A percentile compares a stretch with the other conserved stretches of the same genome.
Evolutionary conservation across 805 yeast genomes (phyloP).

Genomic region (Clavispora fructus): DNA sequence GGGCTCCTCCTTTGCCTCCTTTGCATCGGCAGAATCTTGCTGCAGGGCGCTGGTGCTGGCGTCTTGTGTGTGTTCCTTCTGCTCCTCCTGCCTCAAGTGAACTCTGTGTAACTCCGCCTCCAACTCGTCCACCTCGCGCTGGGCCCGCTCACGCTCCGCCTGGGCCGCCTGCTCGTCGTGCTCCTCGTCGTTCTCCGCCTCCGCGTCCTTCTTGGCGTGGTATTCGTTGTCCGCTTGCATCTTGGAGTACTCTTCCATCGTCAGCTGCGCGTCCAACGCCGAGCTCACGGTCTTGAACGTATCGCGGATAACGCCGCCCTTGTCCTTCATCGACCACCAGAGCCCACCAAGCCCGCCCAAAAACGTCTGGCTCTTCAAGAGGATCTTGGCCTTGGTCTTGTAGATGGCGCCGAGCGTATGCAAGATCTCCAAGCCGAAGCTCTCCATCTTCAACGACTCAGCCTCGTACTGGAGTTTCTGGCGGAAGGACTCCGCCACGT

Average conservation of each 20-base stretch:
- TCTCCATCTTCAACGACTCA: conserved; percentile 73
- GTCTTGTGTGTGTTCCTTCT: background rate
- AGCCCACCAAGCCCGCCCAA: conserved; percentile 60
- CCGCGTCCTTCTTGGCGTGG: conserved; percentile 35
- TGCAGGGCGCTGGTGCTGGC: conserved; percentile 23
- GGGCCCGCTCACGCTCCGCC: conserved; percentile 20
- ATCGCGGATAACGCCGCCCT: conserved; percentile 68
- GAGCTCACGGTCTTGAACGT: conserved; percentile 65
- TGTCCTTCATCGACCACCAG: conserved; percentile 66
- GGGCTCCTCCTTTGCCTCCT: conserved; percentile 5
- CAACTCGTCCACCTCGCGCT: conserved; percentile 20
- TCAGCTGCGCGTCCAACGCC: conserved; percentile 74
- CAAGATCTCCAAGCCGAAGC: conserved; percentile 77
- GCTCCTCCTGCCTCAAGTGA: conserved; percentile 4
- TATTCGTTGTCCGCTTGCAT: conserved; percentile 54
- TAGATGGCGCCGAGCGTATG: conserved; percentile 73
- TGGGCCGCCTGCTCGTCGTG: conserved; percentile 4
- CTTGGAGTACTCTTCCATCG: conserved; percentile 67
- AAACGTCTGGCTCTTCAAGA: conserved; percentile 56
- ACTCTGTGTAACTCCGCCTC: conserved; percentile 12
- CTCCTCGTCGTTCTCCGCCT: conserved; percentile 15
- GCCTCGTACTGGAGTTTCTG: conserved; percentile 75
- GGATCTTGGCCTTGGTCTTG: conserved; percentile 58
- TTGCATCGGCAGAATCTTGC: background rate
- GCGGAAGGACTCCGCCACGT: conserved; percentile 47